phyloP scores from a whole-genome alignment of 768 basidiomycete genomes.

The Gymnopilus junonius region DNA sequence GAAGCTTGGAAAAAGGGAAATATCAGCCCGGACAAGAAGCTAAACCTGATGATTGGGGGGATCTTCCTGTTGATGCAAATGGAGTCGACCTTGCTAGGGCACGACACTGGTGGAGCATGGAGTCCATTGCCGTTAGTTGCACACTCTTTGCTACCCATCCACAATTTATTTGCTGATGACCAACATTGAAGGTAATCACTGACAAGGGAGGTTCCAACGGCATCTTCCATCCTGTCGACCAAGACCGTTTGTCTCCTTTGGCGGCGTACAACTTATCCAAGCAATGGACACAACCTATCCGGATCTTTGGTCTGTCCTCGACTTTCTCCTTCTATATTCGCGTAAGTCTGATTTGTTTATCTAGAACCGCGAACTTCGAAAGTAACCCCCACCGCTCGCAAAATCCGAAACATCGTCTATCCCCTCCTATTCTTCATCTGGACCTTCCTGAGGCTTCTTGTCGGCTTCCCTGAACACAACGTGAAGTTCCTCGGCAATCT shows the following conservation, averaged over 20 bases:
- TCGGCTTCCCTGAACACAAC: conserved; percentile 16
- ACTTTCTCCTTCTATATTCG: not conserved
- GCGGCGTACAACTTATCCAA: conserved; percentile 25
- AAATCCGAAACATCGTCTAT: conserved; percentile 11
- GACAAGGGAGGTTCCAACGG: conserved; percentile 12
- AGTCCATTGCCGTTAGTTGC: conserved; percentile 5
- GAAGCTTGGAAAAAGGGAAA: not conserved
- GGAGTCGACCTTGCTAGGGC: not conserved
- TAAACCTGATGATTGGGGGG: not conserved
- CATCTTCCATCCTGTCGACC: conserved; percentile 18
- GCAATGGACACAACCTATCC: conserved; percentile 20
- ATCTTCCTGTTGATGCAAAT: not conserved
- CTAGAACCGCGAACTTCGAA: conserved; percentile 21
- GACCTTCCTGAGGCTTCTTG: conserved; percentile 7
- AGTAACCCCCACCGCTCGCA: conserved; percentile 14
- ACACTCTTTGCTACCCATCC: not conserved
- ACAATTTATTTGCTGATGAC: not conserved
- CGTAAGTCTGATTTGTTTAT: not conserved
- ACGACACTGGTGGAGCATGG: conserved; percentile 7
- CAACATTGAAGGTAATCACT: conserved; percentile 16
- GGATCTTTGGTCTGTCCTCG: conserved; percentile 21
- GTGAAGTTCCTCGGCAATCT: conserved; percentile 6
- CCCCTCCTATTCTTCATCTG: conserved; percentile 8
- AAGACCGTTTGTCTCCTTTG: conserved; percentile 21
- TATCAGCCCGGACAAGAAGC: not conserved